A percentile compares a stretch with the other conserved stretches of the same genome.
phyloP scores from a whole-genome alignment of 2,329 filamentous ascomycete genomes.

The Tolypocladium ophioglossoides region DNA sequence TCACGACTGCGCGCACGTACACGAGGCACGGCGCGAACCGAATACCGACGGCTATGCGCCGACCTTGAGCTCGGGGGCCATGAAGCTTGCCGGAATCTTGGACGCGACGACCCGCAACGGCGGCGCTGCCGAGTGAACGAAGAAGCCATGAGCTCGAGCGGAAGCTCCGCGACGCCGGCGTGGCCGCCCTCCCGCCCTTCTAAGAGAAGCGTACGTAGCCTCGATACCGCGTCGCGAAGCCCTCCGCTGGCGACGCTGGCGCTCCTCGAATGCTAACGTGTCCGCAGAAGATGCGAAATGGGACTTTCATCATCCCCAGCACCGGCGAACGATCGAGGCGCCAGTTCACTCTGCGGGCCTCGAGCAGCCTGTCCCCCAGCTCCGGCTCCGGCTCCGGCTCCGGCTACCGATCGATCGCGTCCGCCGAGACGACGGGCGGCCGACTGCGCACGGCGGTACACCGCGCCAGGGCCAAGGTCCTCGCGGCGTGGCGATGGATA shows the following conservation, averaged over 20 bases:
- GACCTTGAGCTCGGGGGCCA: not conserved
- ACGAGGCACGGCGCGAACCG: not conserved
- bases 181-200: slow-evolving; percentile 34
- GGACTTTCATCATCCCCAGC: slow-evolving; percentile 75
- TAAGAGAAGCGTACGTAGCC: slow-evolving; percentile 31
- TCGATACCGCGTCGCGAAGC: not conserved
- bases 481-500: slow-evolving; percentile 46
- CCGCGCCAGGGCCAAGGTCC: slow-evolving; percentile 19
- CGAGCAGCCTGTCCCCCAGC: slow-evolving; percentile 19
- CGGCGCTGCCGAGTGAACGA: slow-evolving; percentile 7
- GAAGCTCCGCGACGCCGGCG: slow-evolving; percentile 18
- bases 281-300: slow-evolving; percentile 62
- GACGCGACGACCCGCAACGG: not conserved
- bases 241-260: not conserved
- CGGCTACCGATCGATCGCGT: slow-evolving; percentile 7
- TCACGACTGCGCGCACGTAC: not conserved
- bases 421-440: slow-evolving; percentile 7
- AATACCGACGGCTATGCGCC: not conserved
- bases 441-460: slow-evolving; percentile 5
- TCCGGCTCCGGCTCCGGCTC: slow-evolving; percentile 14
- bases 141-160: slow-evolving; percentile 30
- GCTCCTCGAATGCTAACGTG: not conserved
- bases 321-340: slow-evolving; percentile 79
- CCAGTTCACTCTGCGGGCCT: slow-evolving; percentile 63
- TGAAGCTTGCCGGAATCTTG: not conserved